These are phyloP conservation scores for Gnaphalium uliginosum DNA, from an alignment of 129 eudicot species.

Conservation along the genomic window DNA sequence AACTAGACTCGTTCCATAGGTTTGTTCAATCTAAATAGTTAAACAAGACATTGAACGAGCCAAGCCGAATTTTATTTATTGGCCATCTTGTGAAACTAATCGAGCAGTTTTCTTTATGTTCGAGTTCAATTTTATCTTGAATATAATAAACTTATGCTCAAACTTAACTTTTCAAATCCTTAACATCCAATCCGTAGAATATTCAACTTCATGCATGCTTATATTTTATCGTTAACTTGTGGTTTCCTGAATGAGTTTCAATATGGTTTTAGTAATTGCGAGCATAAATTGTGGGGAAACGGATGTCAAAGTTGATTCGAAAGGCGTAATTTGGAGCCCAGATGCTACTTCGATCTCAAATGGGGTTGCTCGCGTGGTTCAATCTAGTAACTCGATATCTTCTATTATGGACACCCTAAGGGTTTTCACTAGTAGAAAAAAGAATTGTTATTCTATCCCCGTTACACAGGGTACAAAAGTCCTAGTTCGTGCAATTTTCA, in stretches of 20 bases:
- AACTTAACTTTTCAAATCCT: too few species aligned
- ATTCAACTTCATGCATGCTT: neutral
- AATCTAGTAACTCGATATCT: conserved; percentile 12
- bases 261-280: conserved; percentile 27
- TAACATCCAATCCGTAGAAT: too few species aligned
- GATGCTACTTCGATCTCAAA: conserved; percentile 17
- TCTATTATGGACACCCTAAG: conserved; percentile 23
- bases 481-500: conserved; percentile 33
- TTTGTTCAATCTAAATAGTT: too few species aligned
- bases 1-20: too few species aligned
- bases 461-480: conserved; percentile 25
- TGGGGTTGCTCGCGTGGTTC: conserved; percentile 30
- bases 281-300: conserved; percentile 38
- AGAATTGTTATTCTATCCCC: conserved; percentile 29
- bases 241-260: neutral
- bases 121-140: too few species aligned
- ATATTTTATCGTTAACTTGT: neutral
- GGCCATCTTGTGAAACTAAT: too few species aligned
- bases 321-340: conserved; percentile 14
- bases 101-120: too few species aligned
- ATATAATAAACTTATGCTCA: too few species aligned
- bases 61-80: too few species aligned
- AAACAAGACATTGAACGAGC: too few species aligned
- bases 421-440: conserved; percentile 29
- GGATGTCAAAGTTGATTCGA: neutral